These are phyloP conservation scores for Pseudozyma hubeiensis DNA, from an alignment of 1,284 basidiomycete species.

Conservation along the genomic window DNA sequence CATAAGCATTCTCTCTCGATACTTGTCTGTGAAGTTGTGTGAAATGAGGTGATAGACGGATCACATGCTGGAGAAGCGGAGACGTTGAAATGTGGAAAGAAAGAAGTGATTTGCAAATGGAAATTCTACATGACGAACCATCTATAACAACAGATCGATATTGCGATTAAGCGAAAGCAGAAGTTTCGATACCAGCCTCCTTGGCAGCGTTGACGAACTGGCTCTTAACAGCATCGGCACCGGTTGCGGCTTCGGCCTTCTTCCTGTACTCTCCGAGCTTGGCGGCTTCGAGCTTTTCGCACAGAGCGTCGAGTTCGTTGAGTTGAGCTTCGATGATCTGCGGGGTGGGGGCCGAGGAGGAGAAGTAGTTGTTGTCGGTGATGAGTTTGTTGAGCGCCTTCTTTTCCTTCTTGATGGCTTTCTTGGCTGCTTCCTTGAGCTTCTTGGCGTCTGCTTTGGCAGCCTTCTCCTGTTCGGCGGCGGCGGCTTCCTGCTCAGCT, in stretches of 20 bases:
- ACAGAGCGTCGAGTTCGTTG: slow-evolving; percentile 72
- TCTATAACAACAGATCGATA: slow-evolving; percentile 5
- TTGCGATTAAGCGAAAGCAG: slow-evolving; percentile 55
- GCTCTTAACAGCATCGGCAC: slow-evolving; percentile 67
- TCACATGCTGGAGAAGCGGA: no score
- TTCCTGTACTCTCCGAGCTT: slow-evolving; percentile 72
- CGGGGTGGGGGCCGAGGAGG: slow-evolving; percentile 70
- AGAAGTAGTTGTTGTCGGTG: slow-evolving; percentile 74
- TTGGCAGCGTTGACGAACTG: slow-evolving; percentile 72
- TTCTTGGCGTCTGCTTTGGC: slow-evolving; percentile 90
- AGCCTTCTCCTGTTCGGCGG: slow-evolving; percentile 72
- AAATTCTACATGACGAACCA: neutral
- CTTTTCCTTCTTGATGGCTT: slow-evolving; percentile 68
- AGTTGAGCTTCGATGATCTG: slow-evolving; percentile 73
- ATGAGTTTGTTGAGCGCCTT: slow-evolving; percentile 70
- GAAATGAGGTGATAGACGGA: neutral
- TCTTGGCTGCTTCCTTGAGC: slow-evolving; percentile 76
- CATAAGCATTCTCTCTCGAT: slow-evolving; percentile 33
- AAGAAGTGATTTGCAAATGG: neutral
- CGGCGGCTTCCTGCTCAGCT: slow-evolving; percentile 77
- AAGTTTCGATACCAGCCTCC: slow-evolving; percentile 55
- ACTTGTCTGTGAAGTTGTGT: neutral
- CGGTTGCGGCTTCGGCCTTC: slow-evolving; percentile 68
- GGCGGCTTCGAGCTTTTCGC: slow-evolving; percentile 71
- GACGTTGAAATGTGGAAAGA: no score